These are phyloP conservation scores for Arabidopsis thaliana DNA, from an alignment of 345 rosid species.

Conservation along the genomic window DNA sequence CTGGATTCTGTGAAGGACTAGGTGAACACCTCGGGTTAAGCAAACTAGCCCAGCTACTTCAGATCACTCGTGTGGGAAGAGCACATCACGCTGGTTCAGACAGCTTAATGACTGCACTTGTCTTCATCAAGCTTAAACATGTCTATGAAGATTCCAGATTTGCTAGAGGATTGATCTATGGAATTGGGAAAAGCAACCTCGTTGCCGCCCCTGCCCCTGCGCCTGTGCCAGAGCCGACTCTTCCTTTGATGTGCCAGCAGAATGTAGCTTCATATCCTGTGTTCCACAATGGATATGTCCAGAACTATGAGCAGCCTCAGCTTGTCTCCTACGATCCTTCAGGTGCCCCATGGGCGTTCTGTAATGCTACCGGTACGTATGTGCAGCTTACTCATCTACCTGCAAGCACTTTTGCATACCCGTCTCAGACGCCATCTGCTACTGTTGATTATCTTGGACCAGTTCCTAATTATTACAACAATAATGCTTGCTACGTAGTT, in stretches of 20 bases:
- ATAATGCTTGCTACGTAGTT: conserved; percentile 14
- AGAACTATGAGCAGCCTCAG: conserved; percentile 26
- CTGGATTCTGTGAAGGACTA: conserved; percentile 32
- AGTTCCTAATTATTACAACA: conserved; percentile 22
- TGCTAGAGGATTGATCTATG: conserved; percentile 43
- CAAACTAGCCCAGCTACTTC: conserved; percentile 35
- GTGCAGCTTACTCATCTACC: conserved; percentile 16
- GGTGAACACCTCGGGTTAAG: conserved; percentile 37
- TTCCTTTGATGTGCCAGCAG: conserved; percentile 23
- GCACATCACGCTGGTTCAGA: conserved; percentile 46
- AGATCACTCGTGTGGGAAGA: conserved; percentile 30
- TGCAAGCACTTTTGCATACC: conserved; percentile 15
- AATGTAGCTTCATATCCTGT: conserved; percentile 33
- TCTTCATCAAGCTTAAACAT: conserved; percentile 34
- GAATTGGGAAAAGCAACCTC: conserved; percentile 21
- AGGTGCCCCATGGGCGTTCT: conserved; percentile 12
- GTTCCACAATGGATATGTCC: conserved; percentile 19
- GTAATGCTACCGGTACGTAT: conserved; percentile 17
- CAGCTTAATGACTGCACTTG: conserved; percentile 41
- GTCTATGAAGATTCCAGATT: conserved; percentile 13
- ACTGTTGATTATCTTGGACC: conserved; percentile 29
- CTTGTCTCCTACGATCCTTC: not conserved
- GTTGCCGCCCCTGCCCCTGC: not conserved
- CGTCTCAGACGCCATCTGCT: conserved; percentile 30
- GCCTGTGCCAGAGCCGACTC: not conserved